Evolutionary conservation across 805 yeast genomes (phyloP), one percentile per base, ranked within the genome.

Genomic region (Torulaspora gathmanii): DNA sequence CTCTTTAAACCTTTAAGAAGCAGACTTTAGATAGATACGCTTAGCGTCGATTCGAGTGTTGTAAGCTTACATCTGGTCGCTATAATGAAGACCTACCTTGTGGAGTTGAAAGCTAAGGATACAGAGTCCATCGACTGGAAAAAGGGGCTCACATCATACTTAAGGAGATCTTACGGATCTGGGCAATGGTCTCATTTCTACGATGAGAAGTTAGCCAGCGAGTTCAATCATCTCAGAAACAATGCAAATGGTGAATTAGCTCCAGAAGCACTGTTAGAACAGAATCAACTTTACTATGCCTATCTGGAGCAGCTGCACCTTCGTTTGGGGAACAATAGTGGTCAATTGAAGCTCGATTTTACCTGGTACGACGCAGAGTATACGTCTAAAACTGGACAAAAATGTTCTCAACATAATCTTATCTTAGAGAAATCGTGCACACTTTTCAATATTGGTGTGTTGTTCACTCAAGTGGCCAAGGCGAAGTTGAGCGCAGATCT

Each of bases 381-480:
- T 41, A 53, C 69, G 1, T 47, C 67, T 0, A 42, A 43, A 11
- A 49, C 41, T 17, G 46, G 49, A 3, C 65, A 70, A 1, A 66
- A 72, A 11, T 75, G 75, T 48, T 71, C 83, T n/a, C 96, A 90
- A 60, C 77, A 77, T 56, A 83, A 96, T 0, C 57, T 86, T 35
- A 88, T 96, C 0, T 89, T 86, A 60, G 99, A 91, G 58, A 91
- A 91, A 67, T 96, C 96, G 0, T 78, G 85, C 20, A 69, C 83
- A 2, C 70, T 93, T 42, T 91, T 82, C 72, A 90, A 90, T 58
- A 66, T 90, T 42, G 96, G 81, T 1, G 74, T 86, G 0, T 56
- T 81, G 2, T 66, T 82, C 47, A 75, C 84, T 2, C 70, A 74
- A 44, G 67, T 76, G 29, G 83, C 82, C 2, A 60, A 65, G 8